Evolutionary conservation across 176 grass and related monocot species (phyloP).

Genomic region (Oryza meyeriana): DNA sequence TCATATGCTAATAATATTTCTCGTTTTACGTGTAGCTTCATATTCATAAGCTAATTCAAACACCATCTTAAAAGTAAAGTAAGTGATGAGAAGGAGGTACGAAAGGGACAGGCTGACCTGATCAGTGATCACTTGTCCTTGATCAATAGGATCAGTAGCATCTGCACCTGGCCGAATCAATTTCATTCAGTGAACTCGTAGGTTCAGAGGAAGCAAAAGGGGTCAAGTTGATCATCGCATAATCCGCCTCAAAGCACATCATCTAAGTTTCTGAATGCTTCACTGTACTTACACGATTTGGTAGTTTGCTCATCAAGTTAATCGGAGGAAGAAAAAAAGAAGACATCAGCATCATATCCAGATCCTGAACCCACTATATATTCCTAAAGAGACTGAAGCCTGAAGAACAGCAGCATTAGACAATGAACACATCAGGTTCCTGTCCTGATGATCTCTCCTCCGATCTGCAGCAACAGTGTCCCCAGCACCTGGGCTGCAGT

Average conservation of each 20-base stretch:
- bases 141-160: not conserved
- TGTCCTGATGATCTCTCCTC: not conserved
- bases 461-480: not conserved
- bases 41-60: too few relatives aligned
- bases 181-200: not conserved
- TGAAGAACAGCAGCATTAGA: not conserved
- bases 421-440: not conserved
- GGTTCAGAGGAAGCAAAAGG: not conserved
- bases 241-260: not conserved
- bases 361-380: not conserved
- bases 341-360: not conserved
- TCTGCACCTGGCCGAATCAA: not conserved
- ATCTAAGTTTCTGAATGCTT: not conserved
- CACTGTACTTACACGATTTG: not conserved
- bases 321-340: not conserved
- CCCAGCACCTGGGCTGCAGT: not conserved
- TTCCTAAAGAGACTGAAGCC: not conserved
- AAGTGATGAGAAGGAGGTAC: not conserved
- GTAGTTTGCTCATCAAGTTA: not conserved
- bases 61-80: too few relatives aligned
- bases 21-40: too few relatives aligned
- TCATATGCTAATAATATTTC: too few relatives aligned
- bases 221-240: not conserved
- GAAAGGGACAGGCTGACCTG: not conserved
- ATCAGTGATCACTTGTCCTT: not conserved